phyloP scores from a whole-genome alignment of 495 filamentous ascomycete genomes.

The Aspergillus kassunensis region DNA sequence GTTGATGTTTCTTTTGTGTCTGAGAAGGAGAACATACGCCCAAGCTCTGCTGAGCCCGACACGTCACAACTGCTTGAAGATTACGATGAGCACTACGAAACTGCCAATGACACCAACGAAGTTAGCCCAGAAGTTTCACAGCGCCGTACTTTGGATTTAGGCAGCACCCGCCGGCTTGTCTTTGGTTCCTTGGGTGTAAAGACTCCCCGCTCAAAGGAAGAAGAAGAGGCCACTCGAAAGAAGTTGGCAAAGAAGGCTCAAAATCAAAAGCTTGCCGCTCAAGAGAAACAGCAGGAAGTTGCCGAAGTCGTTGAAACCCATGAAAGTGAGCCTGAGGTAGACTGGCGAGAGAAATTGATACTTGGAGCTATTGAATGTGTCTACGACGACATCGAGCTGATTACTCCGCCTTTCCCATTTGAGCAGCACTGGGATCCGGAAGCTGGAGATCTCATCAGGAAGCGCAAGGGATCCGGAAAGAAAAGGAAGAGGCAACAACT shows the following conservation, averaged over 20 bases:
- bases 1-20: conserved; percentile 40
- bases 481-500: conserved; percentile 56
- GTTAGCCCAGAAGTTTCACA: conserved; percentile 20
- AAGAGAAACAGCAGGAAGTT: conserved; percentile 17
- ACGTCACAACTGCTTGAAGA: conserved; percentile 7
- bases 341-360: conserved; percentile 72
- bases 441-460: conserved; percentile 49
- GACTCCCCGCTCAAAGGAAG: conserved; percentile 62
- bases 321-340: conserved; percentile 30
- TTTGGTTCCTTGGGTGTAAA: conserved; percentile 71
- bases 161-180: conserved; percentile 61
- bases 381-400: conserved; percentile 66
- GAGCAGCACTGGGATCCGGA: conserved; percentile 81
- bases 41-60: conserved; percentile 9
- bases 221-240: conserved; percentile 58
- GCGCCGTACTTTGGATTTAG: conserved; percentile 56
- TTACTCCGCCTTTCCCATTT: conserved; percentile 85
- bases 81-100: conserved; percentile 19
- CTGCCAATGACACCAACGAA: conserved; percentile 17
- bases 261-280: conserved; percentile 23
- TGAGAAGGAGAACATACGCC: conserved; percentile 35
- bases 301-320: conserved; percentile 14
- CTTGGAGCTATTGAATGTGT: conserved; percentile 79
- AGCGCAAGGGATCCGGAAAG: conserved; percentile 40
- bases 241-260: conserved; percentile 44